Evolutionary conservation across 805 yeast genomes (phyloP).

Genomic region (Yarrowia yakushimensis): DNA sequence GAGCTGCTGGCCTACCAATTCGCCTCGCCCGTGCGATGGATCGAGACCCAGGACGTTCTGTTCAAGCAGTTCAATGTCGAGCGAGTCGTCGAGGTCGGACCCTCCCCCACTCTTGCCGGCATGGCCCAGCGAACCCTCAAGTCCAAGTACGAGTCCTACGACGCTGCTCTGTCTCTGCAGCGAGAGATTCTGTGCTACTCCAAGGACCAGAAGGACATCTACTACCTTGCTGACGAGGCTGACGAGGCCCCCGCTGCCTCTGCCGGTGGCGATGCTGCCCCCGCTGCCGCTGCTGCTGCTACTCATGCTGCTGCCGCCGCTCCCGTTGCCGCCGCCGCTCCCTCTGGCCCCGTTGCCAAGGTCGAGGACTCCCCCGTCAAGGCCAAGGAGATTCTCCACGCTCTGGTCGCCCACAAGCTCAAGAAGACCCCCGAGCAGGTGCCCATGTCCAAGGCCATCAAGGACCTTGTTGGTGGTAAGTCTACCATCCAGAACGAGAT

Average conservation of each 20-base stretch:
- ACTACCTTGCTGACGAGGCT: slow-evolving; percentile 58
- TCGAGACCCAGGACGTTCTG: slow-evolving; percentile 98
- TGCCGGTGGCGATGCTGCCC: slow-evolving; percentile 46
- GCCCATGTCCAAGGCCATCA: slow-evolving; percentile 87
- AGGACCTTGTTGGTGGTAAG: slow-evolving; percentile 97
- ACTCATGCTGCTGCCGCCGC: slow-evolving; percentile 59
- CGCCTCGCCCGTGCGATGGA: slow-evolving; percentile 99
- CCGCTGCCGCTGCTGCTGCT: slow-evolving; percentile 56
- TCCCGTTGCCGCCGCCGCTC: slow-evolving; percentile 60
- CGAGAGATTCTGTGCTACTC: slow-evolving; percentile 95
- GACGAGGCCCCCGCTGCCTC: slow-evolving; percentile 39
- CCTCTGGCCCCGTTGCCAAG: slow-evolving; percentile 77
- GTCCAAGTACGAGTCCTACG: slow-evolving; percentile 95
- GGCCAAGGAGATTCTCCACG: slow-evolving; percentile 78
- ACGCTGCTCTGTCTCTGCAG: slow-evolving; percentile 88
- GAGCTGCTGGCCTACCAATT: slow-evolving; percentile 97
- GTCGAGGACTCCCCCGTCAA: slow-evolving; percentile 86
- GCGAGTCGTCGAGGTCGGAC: slow-evolving; percentile 97
- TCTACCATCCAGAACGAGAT: slow-evolving; percentile 98
- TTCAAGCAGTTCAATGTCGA: slow-evolving; percentile 92
- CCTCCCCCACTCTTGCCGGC: slow-evolving; percentile 97
- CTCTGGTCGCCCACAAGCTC: slow-evolving; percentile 90
- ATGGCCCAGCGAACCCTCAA: slow-evolving; percentile 96
- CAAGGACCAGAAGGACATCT: slow-evolving; percentile 93
- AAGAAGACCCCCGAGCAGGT: slow-evolving; percentile 85